Evolutionary conservation across 2,329 filamentous ascomycete species (phyloP).

Genomic region (Diaporthe ampelina): DNA sequence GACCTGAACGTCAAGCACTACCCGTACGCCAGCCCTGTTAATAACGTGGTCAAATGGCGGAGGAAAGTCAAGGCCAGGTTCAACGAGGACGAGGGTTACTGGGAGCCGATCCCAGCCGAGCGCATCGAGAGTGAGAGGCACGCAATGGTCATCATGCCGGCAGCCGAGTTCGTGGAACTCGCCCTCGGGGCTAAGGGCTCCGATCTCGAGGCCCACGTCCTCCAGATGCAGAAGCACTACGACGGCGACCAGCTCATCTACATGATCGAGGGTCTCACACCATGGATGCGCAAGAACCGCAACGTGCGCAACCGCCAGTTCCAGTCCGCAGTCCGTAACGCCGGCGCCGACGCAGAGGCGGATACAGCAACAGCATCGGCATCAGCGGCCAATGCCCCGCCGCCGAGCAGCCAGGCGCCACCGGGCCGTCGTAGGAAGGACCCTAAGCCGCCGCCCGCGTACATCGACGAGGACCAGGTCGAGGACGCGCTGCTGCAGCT

Average conservation of each 20-base stretch:
- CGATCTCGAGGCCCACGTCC: slow-evolving; percentile 71
- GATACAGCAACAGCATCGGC: slow-evolving; percentile 38
- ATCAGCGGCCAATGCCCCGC: slow-evolving; percentile 24
- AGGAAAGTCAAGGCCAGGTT: slow-evolving; percentile 75
- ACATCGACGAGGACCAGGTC: slow-evolving; percentile 76
- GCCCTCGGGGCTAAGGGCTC: slow-evolving; percentile 61
- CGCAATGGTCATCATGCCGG: slow-evolving; percentile 72
- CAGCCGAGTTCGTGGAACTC: slow-evolving; percentile 76
- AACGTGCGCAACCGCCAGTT: slow-evolving; percentile 78
- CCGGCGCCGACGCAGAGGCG: slow-evolving; percentile 51
- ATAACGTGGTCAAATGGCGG: slow-evolving; percentile 75
- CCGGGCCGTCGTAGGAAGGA: slow-evolving; percentile 55
- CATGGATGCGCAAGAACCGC: slow-evolving; percentile 78
- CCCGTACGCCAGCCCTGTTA: slow-evolving; percentile 60
- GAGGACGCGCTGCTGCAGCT: slow-evolving; percentile 80
- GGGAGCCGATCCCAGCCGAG: slow-evolving; percentile 70
- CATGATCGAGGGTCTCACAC: slow-evolving; percentile 76
- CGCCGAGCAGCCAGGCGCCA: slow-evolving; percentile 44
- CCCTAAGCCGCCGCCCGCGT: slow-evolving; percentile 55
- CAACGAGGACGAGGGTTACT: slow-evolving; percentile 72
- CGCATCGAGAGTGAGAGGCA: slow-evolving; percentile 71
- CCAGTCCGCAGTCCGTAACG: slow-evolving; percentile 71
- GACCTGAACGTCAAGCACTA: slow-evolving; percentile 63
- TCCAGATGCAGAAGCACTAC: slow-evolving; percentile 67
- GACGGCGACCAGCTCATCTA: slow-evolving; percentile 72